These are phyloP conservation scores for Wickerhamomyces chambardii DNA, from an alignment of 805 yeast genomes.

Conservation along the genomic window DNA sequence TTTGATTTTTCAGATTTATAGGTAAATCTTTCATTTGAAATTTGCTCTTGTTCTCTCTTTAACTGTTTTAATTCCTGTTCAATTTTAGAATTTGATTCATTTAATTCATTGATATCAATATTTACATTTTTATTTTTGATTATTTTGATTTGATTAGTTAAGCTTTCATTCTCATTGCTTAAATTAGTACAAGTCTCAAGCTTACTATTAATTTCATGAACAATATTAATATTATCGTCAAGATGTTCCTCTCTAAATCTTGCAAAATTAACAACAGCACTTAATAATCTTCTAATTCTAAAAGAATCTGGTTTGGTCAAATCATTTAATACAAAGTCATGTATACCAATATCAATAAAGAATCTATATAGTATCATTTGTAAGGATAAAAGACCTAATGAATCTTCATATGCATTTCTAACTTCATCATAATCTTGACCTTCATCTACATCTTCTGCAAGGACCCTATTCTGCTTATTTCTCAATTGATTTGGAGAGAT, in stretches of 20 bases:
- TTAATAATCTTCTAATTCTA: conserved; percentile 55
- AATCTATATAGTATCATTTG: conserved; percentile 55
- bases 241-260: conserved; percentile 73
- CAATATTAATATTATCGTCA: conserved; percentile 57
- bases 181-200: conserved; percentile 35
- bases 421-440: conserved; percentile 12
- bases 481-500: conserved; percentile 26
- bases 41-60: conserved; percentile 51
- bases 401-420: conserved; percentile 24
- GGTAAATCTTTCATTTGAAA: conserved; percentile 50
- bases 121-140: conserved; percentile 22
- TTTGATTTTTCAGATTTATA: conserved; percentile 58
- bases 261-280: conserved; percentile 83
- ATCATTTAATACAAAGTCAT: conserved; percentile 71
- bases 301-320: conserved; percentile 68
- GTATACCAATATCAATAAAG: conserved; percentile 63
- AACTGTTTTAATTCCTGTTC: conserved; percentile 55
- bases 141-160: conserved; percentile 25
- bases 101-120: conserved; percentile 29
- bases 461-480: conserved; percentile 7
- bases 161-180: conserved; percentile 27
- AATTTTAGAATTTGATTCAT: conserved; percentile 41
- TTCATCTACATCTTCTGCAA: conserved; percentile 4
- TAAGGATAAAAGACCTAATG: conserved; percentile 43
- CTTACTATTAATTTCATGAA: conserved; percentile 41